Base-by-base conservation (phyloP, 2,329 filamentous ascomycete genomes). In the Beauveria medogensis region DNA sequence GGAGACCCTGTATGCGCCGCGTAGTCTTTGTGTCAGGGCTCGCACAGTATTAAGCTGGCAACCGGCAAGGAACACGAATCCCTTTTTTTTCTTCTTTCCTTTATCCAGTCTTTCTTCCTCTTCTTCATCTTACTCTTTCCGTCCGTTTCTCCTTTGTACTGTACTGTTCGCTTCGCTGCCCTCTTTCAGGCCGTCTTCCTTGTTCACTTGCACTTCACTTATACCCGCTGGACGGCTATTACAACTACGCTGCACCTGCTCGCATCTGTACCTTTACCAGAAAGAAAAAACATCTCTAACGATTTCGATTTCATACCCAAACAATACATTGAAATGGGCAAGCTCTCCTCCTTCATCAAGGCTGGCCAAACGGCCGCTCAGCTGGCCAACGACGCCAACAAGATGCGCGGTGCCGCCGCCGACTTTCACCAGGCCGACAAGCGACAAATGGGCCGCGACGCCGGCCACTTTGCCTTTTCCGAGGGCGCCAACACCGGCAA, bases 401-500 rank as follows among this genome's bases (percentile, higher is more conserved):
- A 63, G 37, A 57, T 73, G 52, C 67, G 66, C 30, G 65, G 63
- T 9, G 67, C 69, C 4, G 68, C 71, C 60, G 63, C 65, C 14
- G 66, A 73, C 50, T 65, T 74, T 60, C 70, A 69, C 55, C 37
- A 65, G 18, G 70, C 71, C 18, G 71, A 73, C 63, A 74, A 74
- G 59, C 63, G 62, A 41, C 71, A 73, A 14, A 63, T 74, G 0
- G 71, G 71, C 43, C 71, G 72, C 41, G 60, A 69, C 12, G 72
- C 69, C 14, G 72, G 72, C 16, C 71, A 65, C 7, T 62, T 65
- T 30, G 72, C 69, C 34, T 74, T 73, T 65, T 71, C 65, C 55
- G 68, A 73, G 56, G 72, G 71, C 26, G 66, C 72, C 54, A 70
- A 70, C 3, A 68, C 67, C 3, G 76, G 76, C 68, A 78, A 77